Conservation (phyloP, 768 basidiomycete genomes). For the Cystobasidium tubakii region DNA sequence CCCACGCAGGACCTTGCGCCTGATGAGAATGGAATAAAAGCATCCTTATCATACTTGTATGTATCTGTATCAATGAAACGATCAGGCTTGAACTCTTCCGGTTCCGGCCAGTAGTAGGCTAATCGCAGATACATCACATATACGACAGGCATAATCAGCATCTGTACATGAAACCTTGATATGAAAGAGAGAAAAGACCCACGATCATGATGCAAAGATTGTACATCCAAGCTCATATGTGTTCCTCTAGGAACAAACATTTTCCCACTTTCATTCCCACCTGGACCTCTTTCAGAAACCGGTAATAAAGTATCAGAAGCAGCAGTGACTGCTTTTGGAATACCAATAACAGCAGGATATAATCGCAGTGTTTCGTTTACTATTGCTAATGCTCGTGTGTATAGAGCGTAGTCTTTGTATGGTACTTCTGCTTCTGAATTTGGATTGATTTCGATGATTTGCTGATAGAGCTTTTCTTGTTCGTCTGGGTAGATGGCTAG, state of each 20-base stretch:
- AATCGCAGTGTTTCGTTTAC: slow-evolving; percentile 40
- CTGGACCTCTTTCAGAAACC: slow-evolving; percentile 18
- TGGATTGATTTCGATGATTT: slow-evolving; percentile 49
- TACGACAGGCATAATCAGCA: no score
- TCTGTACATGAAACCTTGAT: no score
- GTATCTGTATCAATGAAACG: slow-evolving; percentile 40
- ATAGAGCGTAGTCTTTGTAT: slow-evolving; percentile 6
- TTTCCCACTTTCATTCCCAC: not conserved
- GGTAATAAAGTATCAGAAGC: slow-evolving; percentile 17
- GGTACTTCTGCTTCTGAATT: slow-evolving; percentile 30
- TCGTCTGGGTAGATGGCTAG: slow-evolving; percentile 54
- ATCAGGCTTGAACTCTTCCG: slow-evolving; percentile 38
- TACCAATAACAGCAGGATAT: slow-evolving; percentile 40
- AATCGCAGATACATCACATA: no score
- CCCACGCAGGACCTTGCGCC: slow-evolving; percentile 34
- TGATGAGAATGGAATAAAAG: slow-evolving; percentile 42
- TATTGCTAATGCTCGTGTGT: slow-evolving; percentile 36
- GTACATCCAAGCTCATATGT: slow-evolving; percentile 36
- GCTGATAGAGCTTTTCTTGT: slow-evolving; percentile 55
- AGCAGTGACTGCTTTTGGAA: slow-evolving; percentile 37
- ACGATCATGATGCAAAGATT: slow-evolving; percentile 41
- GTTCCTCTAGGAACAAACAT: slow-evolving; percentile 38
- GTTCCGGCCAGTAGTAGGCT: slow-evolving; percentile 29
- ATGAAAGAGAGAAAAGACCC: not conserved
- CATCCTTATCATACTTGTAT: slow-evolving; percentile 37